Evolutionary conservation across 148 eudicot species (phyloP).

Genomic region (Nepenthes gracilis): DNA sequence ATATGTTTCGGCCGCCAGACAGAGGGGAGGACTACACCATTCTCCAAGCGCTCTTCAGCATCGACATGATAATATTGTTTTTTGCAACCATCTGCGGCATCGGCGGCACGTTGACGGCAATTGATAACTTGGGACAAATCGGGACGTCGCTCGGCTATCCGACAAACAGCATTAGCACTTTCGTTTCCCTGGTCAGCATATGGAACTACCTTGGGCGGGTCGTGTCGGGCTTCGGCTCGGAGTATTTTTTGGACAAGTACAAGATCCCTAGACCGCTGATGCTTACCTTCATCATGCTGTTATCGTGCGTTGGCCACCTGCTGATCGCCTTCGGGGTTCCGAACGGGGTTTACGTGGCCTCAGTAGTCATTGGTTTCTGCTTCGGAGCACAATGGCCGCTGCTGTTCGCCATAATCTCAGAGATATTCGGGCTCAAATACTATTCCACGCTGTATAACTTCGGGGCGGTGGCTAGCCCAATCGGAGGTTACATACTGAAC

Average conservation of each 20-base stretch:
- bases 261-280: constrained; percentile 26
- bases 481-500: constrained; percentile 19
- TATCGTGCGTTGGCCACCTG: constrained; percentile 24
- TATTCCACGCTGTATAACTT: constrained; percentile 19
- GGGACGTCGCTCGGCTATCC: constrained; percentile 27
- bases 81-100: constrained; percentile 20
- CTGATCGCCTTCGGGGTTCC: constrained; percentile 21
- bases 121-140: constrained; percentile 24
- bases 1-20: constrained; percentile 16
- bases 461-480: constrained; percentile 17
- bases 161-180: constrained; percentile 13
- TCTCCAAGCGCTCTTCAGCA: constrained; percentile 23
- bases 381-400: constrained; percentile 25
- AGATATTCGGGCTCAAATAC: constrained; percentile 27
- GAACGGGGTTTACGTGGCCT: constrained; percentile 17
- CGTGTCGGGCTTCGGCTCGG: constrained; percentile 15
- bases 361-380: constrained; percentile 23
- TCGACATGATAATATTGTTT: constrained; percentile 23
- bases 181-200: constrained; percentile 24
- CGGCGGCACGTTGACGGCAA: constrained; percentile 23
- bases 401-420: constrained; percentile 20
- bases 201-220: constrained; percentile 32
- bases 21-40: constrained; percentile 29
- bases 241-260: constrained; percentile 14
- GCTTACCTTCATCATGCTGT: constrained; percentile 12